Evolutionary conservation across 345 rosid species (phyloP).

Genomic region (Anacardium occidentale): DNA sequence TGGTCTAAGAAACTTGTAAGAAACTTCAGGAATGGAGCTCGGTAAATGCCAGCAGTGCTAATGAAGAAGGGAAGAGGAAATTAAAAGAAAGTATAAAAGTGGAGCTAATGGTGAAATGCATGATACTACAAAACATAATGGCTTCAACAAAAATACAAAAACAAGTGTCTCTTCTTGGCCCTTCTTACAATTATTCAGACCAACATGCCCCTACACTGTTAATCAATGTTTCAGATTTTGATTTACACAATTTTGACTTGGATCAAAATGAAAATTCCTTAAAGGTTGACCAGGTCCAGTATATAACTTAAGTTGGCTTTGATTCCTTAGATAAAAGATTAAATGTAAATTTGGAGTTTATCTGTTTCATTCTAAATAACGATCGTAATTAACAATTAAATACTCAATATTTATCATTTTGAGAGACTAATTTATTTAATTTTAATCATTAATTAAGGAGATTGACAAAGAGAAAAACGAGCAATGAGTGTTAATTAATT

Average conservation of each 20-base stretch:
- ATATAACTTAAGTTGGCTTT: too few species aligned
- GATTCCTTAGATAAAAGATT: too few species aligned
- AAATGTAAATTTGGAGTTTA: too few species aligned
- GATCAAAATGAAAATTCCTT: conserved; percentile 72
- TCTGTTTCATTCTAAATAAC: too few species aligned
- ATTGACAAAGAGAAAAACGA: too few species aligned
- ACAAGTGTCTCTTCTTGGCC: conserved; percentile 18
- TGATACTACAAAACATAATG: conserved; percentile 16
- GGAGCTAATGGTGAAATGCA: conserved; percentile 22
- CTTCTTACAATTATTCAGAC: conserved; percentile 22
- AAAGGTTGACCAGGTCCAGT: conserved; percentile 83
- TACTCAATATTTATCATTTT: too few species aligned
- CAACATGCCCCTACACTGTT: conserved; percentile 28
- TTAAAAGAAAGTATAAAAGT: conserved; percentile 32
- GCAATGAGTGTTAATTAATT: too few species aligned
- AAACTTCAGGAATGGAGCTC: conserved; percentile 46
- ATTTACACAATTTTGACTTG: conserved; percentile 85
- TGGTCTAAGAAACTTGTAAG: conserved; percentile 40
- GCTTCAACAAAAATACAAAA: conserved; percentile 17
- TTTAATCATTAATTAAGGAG: too few species aligned
- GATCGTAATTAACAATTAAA: too few species aligned
- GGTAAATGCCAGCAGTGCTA: conserved; percentile 21
- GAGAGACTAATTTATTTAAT: too few species aligned
- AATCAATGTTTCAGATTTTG: conserved; percentile 83
- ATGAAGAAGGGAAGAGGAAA: conserved; percentile 24